Evolutionary conservation across 345 rosid genomes (phyloP).

Genomic region (Ricinus communis): DNA sequence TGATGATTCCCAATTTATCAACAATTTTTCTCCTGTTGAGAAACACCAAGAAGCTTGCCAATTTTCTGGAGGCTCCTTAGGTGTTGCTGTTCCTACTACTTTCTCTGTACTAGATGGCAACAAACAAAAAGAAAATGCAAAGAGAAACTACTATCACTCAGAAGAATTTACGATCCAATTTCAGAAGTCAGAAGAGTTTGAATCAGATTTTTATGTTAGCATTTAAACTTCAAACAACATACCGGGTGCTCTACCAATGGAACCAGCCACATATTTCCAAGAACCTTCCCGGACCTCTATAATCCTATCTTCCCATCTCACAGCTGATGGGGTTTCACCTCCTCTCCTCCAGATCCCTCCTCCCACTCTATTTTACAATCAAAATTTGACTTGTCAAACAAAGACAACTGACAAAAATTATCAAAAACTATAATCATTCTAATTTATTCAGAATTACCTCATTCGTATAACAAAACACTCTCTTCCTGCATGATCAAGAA

Average conservation of each 20-base stretch:
- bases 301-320: slow-evolving; percentile 69
- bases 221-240: slow-evolving; percentile 28
- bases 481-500: slow-evolving; percentile 85
- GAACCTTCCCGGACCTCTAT: slow-evolving; percentile 84
- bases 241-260: slow-evolving; percentile 94
- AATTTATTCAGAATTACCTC: slow-evolving; percentile 40
- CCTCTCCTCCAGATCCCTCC: slow-evolving; percentile 86
- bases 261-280: slow-evolving; percentile 85
- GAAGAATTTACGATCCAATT: not conserved
- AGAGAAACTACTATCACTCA: not conserved
- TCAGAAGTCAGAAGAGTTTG: not conserved
- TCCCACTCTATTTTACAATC: slow-evolving; percentile 52
- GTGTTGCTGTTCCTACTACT: slow-evolving; percentile 77
- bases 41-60: slow-evolving; percentile 71
- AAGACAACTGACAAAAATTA: not conserved
- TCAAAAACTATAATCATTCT: not conserved
- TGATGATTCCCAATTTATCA: slow-evolving; percentile 47
- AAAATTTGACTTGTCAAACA: not conserved
- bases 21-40: slow-evolving; percentile 77
- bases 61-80: slow-evolving; percentile 55
- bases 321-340: slow-evolving; percentile 65
- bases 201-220: not conserved
- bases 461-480: slow-evolving; percentile 79
- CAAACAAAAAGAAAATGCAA: slow-evolving; percentile 22
- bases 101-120: slow-evolving; percentile 79